Conservation (phyloP, 805 yeast species). For the Lachancea lanzarotensis region DNA sequence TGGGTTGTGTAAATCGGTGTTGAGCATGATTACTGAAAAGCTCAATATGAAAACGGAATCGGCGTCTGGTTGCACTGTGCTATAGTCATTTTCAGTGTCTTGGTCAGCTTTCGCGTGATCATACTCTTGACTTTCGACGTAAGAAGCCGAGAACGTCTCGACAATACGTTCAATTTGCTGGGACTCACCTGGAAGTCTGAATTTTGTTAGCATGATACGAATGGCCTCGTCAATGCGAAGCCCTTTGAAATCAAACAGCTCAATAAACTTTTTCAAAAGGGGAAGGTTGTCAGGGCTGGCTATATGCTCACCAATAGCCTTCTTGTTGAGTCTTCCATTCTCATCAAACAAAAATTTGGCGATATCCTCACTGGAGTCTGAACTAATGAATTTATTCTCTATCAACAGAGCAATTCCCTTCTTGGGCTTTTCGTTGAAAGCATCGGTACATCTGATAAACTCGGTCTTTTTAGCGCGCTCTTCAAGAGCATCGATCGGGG, state of each 20-base stretch:
- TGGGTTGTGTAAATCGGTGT: constrained; percentile 90
- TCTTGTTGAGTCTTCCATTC: constrained; percentile 80
- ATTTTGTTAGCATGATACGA: constrained; percentile 70
- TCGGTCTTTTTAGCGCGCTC: constrained; percentile 54
- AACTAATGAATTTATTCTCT: constrained; percentile 57
- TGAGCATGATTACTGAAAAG: constrained; percentile 87
- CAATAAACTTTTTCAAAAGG: constrained; percentile 58
- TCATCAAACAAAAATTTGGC: constrained; percentile 72
- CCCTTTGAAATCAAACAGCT: constrained; percentile 64
- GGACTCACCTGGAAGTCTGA: constrained; percentile 94
- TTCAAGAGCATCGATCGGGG: constrained; percentile 20
- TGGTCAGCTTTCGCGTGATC: constrained; percentile 13
- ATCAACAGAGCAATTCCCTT: constrained; percentile 61
- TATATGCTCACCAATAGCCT: constrained; percentile 75
- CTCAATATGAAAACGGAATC: constrained; percentile 88
- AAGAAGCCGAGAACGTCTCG: constrained; percentile 77
- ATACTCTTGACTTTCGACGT: constrained; percentile 55
- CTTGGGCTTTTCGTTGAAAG: constrained; percentile 73
- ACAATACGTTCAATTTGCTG: constrained; percentile 92
- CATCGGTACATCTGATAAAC: constrained; percentile 66
- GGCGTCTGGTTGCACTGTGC: constrained; percentile 60
- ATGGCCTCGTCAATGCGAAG: constrained; percentile 91
- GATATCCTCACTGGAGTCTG: constrained; percentile 50
- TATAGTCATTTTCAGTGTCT: constrained; percentile 29
- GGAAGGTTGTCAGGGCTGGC: constrained; percentile 66